phyloP scores from a whole-genome alignment of 2,329 filamentous ascomycete genomes.

The Diaporthe citrichinensis region DNA sequence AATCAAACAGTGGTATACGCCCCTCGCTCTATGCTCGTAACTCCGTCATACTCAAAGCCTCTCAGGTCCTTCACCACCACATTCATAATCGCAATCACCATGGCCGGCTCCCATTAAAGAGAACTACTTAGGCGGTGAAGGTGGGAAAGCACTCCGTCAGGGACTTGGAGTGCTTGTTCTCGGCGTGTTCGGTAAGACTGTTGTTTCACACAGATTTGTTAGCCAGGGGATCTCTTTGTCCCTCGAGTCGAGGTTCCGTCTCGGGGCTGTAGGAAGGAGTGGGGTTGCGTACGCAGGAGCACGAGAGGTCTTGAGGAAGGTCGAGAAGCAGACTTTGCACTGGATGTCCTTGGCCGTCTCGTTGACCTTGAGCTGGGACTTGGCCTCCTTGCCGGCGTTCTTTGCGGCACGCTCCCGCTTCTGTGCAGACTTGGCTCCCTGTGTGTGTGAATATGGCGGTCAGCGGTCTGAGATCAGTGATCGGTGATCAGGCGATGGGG shows the following conservation, averaged over 20 bases:
- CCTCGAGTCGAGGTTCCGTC: neutral
- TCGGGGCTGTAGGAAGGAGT: neutral
- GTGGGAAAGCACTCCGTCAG: conserved; percentile 79
- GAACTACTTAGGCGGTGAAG: conserved; percentile 49
- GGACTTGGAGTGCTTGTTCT: conserved; percentile 83
- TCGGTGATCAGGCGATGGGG: neutral
- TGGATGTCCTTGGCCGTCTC: conserved; percentile 81
- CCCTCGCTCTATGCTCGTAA: conserved; percentile 44
- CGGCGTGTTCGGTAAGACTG: conserved; percentile 78
- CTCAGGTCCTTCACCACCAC: neutral
- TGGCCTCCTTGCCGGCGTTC: conserved; percentile 68
- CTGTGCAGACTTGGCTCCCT: conserved; percentile 62
- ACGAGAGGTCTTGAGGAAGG: conserved; percentile 84
- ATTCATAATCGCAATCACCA: neutral
- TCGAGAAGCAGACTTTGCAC: conserved; percentile 82
- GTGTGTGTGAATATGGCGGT: conserved; percentile 30
- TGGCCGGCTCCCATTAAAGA: conserved; percentile 13
- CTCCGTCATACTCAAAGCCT: conserved; percentile 22
- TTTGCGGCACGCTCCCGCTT: conserved; percentile 82
- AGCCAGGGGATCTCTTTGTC: neutral
- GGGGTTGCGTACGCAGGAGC: conserved; percentile 70
- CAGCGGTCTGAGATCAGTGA: conserved; percentile 4
- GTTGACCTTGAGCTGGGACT: conserved; percentile 81
- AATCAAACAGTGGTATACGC: conserved; percentile 40
- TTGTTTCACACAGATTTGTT: neutral